Evolutionary conservation across 305 asterid genomes (phyloP).

Genomic region (Fraxinus floribunda): DNA sequence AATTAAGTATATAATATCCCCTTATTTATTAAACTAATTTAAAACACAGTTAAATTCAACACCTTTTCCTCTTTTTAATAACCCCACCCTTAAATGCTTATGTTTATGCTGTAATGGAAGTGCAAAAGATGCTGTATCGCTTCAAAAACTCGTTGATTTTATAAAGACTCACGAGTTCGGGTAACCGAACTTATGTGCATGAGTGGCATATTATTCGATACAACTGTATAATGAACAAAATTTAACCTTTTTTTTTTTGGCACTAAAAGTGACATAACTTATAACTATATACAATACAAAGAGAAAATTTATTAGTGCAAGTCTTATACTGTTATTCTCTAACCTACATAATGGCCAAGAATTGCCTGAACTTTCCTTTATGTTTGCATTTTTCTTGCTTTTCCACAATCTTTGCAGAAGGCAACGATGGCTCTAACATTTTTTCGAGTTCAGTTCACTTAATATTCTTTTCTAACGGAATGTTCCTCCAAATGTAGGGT

Average conservation of each 20-base stretch:
- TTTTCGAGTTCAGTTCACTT: not conserved
- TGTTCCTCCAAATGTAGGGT: slow-evolving; percentile 61
- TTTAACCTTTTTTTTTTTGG: not conserved
- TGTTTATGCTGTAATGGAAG: not conserved
- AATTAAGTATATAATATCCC: not conserved
- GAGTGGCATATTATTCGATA: not conserved
- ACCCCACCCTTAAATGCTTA: not conserved
- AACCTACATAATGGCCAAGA: slow-evolving; percentile 44
- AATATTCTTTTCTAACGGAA: slow-evolving; percentile 38
- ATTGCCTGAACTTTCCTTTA: slow-evolving; percentile 40
- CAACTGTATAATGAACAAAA: not conserved
- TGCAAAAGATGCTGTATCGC: not conserved
- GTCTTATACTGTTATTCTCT: slow-evolving; percentile 16
- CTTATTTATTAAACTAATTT: slow-evolving; percentile 28
- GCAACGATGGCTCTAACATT: slow-evolving; percentile 21
- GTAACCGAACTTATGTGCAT: not conserved
- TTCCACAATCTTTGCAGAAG: slow-evolving; percentile 28
- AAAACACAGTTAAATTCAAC: slow-evolving; percentile 53
- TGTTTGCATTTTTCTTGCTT: slow-evolving; percentile 4
- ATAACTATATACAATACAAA: not conserved
- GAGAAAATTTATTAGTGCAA: not conserved
- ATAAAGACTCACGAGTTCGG: not conserved
- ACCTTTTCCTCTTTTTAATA: slow-evolving; percentile 59
- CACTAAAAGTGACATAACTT: not conserved
- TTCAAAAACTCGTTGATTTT: not conserved